phyloP scores from a whole-genome alignment of 2,329 filamentous ascomycete species.

The Hypoxylon sp. region DNA sequence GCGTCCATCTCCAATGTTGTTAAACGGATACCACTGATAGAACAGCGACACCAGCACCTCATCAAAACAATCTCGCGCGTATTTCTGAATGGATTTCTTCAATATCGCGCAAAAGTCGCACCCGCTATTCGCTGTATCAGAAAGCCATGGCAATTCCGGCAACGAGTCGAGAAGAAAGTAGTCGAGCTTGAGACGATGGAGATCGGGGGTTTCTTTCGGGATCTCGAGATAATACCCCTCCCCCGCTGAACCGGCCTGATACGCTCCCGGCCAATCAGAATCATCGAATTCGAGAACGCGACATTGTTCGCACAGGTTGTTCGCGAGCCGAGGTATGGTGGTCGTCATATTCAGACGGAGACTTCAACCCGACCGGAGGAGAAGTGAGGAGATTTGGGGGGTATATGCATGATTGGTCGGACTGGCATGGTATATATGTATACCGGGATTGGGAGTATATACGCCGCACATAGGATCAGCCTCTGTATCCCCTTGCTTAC shows the following conservation, averaged over 20 bases:
- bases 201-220: not conserved
- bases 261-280: conserved; percentile 8
- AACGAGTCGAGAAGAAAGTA: conserved; percentile 13
- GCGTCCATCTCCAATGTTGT: not conserved
- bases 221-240: conserved; percentile 13
- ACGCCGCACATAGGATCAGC: not conserved
- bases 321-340: conserved; percentile 8
- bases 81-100: conserved; percentile 14
- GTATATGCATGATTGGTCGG: not conserved
- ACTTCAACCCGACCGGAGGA: not conserved
- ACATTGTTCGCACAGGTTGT: conserved; percentile 4
- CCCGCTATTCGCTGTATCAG: conserved; percentile 1
- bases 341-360: not conserved
- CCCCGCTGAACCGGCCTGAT: not conserved
- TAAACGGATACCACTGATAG: not conserved
- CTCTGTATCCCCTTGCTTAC: not conserved
- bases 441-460: not conserved
- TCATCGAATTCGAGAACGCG: conserved; percentile 16
- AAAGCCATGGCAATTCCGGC: conserved; percentile 12
- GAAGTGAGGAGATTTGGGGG: not conserved
- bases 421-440: not conserved
- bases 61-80: not conserved
- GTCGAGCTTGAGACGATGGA: not conserved
- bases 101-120: conserved; percentile 17
- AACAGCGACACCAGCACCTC: not conserved